These are phyloP conservation scores for Penicillium fimorum DNA, from an alignment of 495 filamentous ascomycete genomes.

Conservation along the genomic window DNA sequence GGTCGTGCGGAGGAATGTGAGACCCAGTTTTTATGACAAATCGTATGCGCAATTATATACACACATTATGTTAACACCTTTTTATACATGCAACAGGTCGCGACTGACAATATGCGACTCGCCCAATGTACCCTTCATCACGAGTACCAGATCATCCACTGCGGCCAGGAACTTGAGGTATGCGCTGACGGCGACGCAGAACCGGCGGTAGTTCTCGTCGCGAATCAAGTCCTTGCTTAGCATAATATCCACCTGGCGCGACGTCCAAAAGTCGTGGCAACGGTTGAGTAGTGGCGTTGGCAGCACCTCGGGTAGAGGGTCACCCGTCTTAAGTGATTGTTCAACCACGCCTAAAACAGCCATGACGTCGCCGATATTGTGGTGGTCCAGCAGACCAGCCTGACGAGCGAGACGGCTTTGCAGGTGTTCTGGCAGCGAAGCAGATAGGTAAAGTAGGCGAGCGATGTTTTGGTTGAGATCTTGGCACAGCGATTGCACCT, in stretches of 20 bases:
- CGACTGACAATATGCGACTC: constrained; percentile 42
- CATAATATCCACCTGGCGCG: constrained; percentile 21
- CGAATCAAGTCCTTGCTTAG: constrained; percentile 32
- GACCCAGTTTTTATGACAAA: constrained; percentile 9
- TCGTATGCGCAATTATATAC: not conserved
- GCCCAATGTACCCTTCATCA: constrained; percentile 41
- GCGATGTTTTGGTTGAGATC: constrained; percentile 37
- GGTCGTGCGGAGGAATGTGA: constrained; percentile 19
- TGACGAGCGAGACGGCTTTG: constrained; percentile 29
- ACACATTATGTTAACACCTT: not conserved
- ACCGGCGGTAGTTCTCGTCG: constrained; percentile 40
- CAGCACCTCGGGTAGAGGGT: constrained; percentile 42
- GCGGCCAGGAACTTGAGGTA: constrained; percentile 38
- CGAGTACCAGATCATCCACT: constrained; percentile 43
- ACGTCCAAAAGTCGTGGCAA: constrained; percentile 31
- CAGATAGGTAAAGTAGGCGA: constrained; percentile 36
- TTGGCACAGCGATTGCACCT: constrained; percentile 38
- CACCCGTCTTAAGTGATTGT: constrained; percentile 42
- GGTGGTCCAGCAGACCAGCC: constrained; percentile 39
- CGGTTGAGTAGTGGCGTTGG: constrained; percentile 41
- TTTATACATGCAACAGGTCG: constrained; percentile 24
- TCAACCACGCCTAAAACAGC: constrained; percentile 40
- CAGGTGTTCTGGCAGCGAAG: constrained; percentile 32
- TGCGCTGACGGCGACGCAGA: constrained; percentile 40
- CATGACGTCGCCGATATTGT: constrained; percentile 43